Evolutionary conservation across 352 stramenopile genomes (phyloP).

Genomic region (Phytophthora constricta): DNA sequence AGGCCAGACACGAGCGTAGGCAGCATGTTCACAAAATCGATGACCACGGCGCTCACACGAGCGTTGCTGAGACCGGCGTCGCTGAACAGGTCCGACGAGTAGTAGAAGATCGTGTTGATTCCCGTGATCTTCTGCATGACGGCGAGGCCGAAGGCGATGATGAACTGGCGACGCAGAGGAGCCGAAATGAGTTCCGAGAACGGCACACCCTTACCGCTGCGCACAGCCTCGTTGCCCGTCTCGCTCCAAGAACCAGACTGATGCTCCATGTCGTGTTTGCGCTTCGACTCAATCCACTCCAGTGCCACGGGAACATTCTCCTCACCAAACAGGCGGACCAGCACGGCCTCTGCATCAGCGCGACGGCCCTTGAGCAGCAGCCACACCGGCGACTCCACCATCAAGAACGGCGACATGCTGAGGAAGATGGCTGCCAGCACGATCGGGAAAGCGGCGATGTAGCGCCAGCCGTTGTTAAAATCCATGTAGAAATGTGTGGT

Average conservation of each 20-base stretch:
- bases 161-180: slow-evolving; percentile 40
- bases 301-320: slow-evolving; percentile 48
- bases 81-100: slow-evolving; percentile 58
- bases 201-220: slow-evolving; percentile 33
- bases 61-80: slow-evolving; percentile 44
- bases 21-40: slow-evolving; percentile 51
- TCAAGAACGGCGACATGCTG: slow-evolving; percentile 47
- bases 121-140: slow-evolving; percentile 56
- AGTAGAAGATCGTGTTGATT: slow-evolving; percentile 69
- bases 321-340: slow-evolving; percentile 43
- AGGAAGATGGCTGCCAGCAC: slow-evolving; percentile 57
- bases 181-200: slow-evolving; percentile 38
- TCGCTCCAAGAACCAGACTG: slow-evolving; percentile 40
- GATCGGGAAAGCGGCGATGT: slow-evolving; percentile 66
- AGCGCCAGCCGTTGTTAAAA: slow-evolving; percentile 62
- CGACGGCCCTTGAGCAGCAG: slow-evolving; percentile 48
- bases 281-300: slow-evolving; percentile 50
- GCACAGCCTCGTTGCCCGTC: slow-evolving; percentile 34
- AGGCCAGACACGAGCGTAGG: slow-evolving; percentile 39
- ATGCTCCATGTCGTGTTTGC: slow-evolving; percentile 38
- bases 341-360: slow-evolving; percentile 41
- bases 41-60: slow-evolving; percentile 41
- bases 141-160: slow-evolving; percentile 46
- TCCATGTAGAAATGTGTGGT: slow-evolving; percentile 64
- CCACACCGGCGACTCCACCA: slow-evolving; percentile 64